Percentiles rank a stretch among this genome's conserved stretches.
Conservation (phyloP, 805 yeast genomes). For the Spathaspora passalidarum region DNA sequence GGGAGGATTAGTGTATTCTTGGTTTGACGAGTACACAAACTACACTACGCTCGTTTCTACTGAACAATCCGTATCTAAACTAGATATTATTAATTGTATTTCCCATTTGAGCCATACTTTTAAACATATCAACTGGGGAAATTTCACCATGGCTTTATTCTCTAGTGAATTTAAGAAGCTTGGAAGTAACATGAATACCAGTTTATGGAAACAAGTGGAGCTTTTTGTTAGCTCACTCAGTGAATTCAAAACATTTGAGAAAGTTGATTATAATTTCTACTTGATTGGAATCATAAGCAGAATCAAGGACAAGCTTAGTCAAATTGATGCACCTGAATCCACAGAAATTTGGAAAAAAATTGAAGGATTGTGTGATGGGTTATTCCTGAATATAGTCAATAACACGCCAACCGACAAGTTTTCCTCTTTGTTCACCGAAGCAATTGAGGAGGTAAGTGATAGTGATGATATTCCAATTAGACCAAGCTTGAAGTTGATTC, state of each 20-base stretch:
- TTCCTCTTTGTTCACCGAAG: not conserved
- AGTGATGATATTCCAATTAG: conserved; percentile 4
- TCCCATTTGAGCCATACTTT: conserved; percentile 2
- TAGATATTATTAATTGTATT: conserved; percentile 1
- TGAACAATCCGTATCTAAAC: not conserved
- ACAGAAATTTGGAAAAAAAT: not conserved
- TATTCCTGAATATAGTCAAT: conserved; percentile 3
- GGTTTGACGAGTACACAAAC: conserved; percentile 6
- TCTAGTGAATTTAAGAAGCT: conserved; percentile 13
- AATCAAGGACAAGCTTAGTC: not conserved
- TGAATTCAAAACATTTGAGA: not conserved
- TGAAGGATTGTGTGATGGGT: not conserved
- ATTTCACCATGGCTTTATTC: conserved; percentile 14
- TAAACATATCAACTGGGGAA: conserved; percentile 13
- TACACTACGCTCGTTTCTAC: not conserved
- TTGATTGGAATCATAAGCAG: conserved; percentile 3
- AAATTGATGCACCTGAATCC: not conserved
- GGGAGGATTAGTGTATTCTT: not conserved
- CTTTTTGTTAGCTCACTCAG: conserved; percentile 5
- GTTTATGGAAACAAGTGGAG: conserved; percentile 11
- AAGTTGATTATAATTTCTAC: conserved; percentile 2
- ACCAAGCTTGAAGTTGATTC: conserved; percentile 7
- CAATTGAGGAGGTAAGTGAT: conserved; percentile 1
- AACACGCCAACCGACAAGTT: conserved; percentile 3
- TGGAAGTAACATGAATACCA: conserved; percentile 4